phyloP scores from a whole-genome alignment of 148 eudicot species.

The Persicaria tinctoria region DNA sequence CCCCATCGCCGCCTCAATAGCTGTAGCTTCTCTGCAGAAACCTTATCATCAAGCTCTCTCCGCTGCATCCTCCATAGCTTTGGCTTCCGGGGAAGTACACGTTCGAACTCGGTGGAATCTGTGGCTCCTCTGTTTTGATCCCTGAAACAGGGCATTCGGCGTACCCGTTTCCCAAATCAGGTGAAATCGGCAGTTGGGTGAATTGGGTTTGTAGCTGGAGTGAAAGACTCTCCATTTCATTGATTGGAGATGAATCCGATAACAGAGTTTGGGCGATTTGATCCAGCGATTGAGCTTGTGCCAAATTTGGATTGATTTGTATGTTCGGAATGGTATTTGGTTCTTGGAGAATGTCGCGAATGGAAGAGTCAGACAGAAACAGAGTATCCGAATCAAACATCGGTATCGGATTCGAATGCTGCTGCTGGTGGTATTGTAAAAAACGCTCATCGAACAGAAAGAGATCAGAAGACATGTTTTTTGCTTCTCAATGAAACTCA shows the following conservation, averaged over 20 bases:
- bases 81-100: slow-evolving; percentile 14
- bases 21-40: slow-evolving; percentile 60
- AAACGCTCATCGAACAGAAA: slow-evolving; percentile 41
- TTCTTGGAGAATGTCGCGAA: slow-evolving; percentile 40
- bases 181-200: slow-evolving; percentile 21
- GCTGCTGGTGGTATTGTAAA: neutral
- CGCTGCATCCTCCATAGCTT: slow-evolving; percentile 18
- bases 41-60: slow-evolving; percentile 30
- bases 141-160: slow-evolving; percentile 30
- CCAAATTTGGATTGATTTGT: neutral
- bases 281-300: slow-evolving; percentile 32
- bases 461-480: slow-evolving; percentile 62
- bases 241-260: slow-evolving; percentile 62
- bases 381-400: slow-evolving; percentile 17
- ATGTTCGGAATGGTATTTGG: slow-evolving; percentile 19
- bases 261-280: slow-evolving; percentile 39
- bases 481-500: neutral
- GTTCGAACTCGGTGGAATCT: slow-evolving; percentile 13
- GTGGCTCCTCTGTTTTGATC: slow-evolving; percentile 49
- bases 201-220: slow-evolving; percentile 32
- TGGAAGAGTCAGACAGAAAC: slow-evolving; percentile 40
- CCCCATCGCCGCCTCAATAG: slow-evolving; percentile 38
- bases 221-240: slow-evolving; percentile 42
- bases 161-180: slow-evolving; percentile 19
- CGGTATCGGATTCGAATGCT: neutral